Evolutionary conservation across 768 basidiomycete species (phyloP).

Genomic region (Boletus rex-veris): DNA sequence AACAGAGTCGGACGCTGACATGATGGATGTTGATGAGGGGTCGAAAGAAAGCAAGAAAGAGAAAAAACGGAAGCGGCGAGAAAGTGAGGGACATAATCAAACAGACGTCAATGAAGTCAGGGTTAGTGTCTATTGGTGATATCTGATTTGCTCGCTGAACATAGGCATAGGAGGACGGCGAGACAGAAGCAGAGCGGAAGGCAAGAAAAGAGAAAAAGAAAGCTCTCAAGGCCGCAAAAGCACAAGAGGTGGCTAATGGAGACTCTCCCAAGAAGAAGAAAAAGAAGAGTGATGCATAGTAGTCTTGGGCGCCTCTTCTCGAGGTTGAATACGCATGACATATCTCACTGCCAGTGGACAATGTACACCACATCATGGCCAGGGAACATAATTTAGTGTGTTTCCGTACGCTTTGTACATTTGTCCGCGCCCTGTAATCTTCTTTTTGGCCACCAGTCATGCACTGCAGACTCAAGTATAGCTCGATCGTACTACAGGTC

Average conservation of each 20-base stretch:
- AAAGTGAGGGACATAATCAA: slow-evolving; percentile 51
- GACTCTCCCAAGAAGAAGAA: slow-evolving; percentile 46
- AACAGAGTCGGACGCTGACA: slow-evolving; percentile 33
- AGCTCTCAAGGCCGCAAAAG: slow-evolving; percentile 75
- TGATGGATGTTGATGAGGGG: slow-evolving; percentile 47
- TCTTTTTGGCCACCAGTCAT: no score
- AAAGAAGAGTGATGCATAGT: slow-evolving; percentile 33
- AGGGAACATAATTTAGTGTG: not conserved
- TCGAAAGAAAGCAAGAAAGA: slow-evolving; percentile 38
- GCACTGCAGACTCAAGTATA: no score
- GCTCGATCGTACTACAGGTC: no score
- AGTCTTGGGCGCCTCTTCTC: not conserved
- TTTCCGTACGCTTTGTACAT: not conserved
- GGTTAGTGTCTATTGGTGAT: slow-evolving; percentile 33
- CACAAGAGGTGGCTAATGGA: slow-evolving; percentile 41
- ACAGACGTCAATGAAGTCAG: slow-evolving; percentile 38
- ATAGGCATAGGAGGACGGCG: slow-evolving; percentile 40
- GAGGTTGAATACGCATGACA: not conserved
- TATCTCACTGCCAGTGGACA: not conserved
- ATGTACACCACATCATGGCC: not conserved
- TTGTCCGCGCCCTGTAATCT: no score
- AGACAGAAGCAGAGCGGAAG: slow-evolving; percentile 83
- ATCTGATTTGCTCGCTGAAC: slow-evolving; percentile 3
- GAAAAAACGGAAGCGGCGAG: slow-evolving; percentile 48
- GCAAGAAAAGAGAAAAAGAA: slow-evolving; percentile 77